Evolutionary conservation across 371 early-diverging fungal genomes (phyloP).

Genomic region (Blakeslea trispora): DNA sequence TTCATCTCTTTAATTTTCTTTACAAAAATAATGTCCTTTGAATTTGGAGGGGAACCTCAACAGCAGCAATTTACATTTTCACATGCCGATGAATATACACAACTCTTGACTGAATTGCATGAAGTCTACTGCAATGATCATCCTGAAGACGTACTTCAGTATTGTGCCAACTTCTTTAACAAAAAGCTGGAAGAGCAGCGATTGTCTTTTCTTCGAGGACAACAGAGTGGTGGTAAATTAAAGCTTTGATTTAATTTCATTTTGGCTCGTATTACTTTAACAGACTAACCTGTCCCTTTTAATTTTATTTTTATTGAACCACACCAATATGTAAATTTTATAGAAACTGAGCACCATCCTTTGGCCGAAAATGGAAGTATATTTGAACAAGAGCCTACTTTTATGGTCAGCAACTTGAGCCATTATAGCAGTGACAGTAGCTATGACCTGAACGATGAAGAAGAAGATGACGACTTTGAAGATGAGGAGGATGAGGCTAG

Average conservation of each 20-base stretch:
- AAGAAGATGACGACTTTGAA: conserved; percentile 39
- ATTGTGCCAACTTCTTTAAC: conserved; percentile 85
- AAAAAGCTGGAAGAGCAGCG: conserved; percentile 68
- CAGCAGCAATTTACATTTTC: conserved; percentile 18
- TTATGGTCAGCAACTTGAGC: conserved; percentile 7
- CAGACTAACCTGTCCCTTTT: neutral
- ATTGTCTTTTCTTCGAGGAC: conserved; percentile 18
- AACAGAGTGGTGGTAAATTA: conserved; percentile 12
- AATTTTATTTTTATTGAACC: too few species aligned
- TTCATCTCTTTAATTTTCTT: neutral
- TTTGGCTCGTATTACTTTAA: neutral
- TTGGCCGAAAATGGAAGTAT: conserved; percentile 19
- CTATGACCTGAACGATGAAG: conserved; percentile 30
- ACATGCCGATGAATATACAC: conserved; percentile 30
- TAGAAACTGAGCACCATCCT: conserved; percentile 28
- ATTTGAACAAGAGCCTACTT: neutral
- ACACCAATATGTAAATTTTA: too few species aligned
- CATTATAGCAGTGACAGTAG: conserved; percentile 30
- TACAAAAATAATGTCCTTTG: conserved; percentile 15
- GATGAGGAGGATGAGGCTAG: conserved; percentile 21
- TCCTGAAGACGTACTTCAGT: conserved; percentile 81
- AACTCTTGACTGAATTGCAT: conserved; percentile 33
- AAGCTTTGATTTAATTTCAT: too few species aligned
- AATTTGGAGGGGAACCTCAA: conserved; percentile 1
- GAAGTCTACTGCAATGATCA: conserved; percentile 28